These are phyloP conservation scores for Forsythia suspensa DNA, from an alignment of 257 asterid species.

Conservation along the genomic window DNA sequence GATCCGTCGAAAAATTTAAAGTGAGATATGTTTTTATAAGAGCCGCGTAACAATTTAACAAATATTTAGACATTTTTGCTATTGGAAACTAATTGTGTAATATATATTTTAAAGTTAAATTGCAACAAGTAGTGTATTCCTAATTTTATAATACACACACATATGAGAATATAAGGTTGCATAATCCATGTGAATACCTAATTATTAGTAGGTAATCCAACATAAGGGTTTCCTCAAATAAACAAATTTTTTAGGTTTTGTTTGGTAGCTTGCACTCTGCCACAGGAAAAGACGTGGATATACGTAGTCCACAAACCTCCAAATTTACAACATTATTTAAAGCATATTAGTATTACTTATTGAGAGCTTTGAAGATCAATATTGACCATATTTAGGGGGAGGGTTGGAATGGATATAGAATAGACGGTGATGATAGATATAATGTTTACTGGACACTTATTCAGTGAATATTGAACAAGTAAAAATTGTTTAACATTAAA, in stretches of 20 bases:
- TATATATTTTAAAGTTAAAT: too few relatives aligned
- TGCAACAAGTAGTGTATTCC: neutral
- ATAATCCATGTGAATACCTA: neutral
- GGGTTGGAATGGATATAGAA: too few relatives aligned
- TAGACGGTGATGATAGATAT: too few relatives aligned
- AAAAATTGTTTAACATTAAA: too few relatives aligned
- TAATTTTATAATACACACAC: neutral
- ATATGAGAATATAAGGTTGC: neutral
- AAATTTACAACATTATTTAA: slow-evolving; percentile 12
- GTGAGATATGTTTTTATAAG: too few relatives aligned
- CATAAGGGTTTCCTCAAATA: slow-evolving; percentile 26
- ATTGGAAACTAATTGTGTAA: too few relatives aligned
- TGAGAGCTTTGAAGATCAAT: neutral
- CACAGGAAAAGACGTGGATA: slow-evolving; percentile 26
- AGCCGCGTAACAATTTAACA: too few relatives aligned
- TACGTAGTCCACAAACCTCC: slow-evolving; percentile 18
- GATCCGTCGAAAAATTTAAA: too few relatives aligned
- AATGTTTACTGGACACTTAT: too few relatives aligned
- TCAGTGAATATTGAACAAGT: too few relatives aligned
- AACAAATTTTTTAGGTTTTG: slow-evolving; percentile 41
- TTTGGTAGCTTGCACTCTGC: slow-evolving; percentile 46
- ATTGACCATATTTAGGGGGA: neutral
- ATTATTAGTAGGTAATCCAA: slow-evolving; percentile 28
- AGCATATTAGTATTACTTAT: slow-evolving; percentile 25
- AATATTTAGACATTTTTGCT: too few relatives aligned